These are phyloP conservation scores for Xerocomus brunneocitrinus DNA, from an alignment of 768 basidiomycete species.

Conservation along the genomic window DNA sequence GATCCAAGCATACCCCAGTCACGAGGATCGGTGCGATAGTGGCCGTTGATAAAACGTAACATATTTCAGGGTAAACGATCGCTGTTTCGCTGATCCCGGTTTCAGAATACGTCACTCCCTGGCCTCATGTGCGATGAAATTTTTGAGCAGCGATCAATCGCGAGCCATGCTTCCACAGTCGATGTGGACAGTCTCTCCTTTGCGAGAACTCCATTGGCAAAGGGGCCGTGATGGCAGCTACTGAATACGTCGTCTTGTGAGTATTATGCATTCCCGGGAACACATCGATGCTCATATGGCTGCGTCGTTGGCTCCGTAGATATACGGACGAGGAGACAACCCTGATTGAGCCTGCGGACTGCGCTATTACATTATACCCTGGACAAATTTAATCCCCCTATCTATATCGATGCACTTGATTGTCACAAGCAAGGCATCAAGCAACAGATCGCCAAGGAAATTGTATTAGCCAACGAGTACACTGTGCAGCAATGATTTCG, in stretches of 20 bases:
- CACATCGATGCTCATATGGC: background rate
- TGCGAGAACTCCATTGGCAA: constrained; percentile 79
- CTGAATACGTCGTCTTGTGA: constrained; percentile 68
- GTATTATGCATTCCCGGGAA: constrained; percentile 17
- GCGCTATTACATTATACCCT: constrained; percentile 75
- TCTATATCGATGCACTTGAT: constrained; percentile 70
- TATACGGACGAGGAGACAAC: constrained; percentile 80
- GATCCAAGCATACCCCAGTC: too few species aligned
- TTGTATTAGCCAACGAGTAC: background rate
- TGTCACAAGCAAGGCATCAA: background rate
- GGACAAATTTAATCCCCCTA: constrained; percentile 73
- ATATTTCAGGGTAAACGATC: constrained; percentile 66
- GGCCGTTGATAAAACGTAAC: constrained; percentile 72
- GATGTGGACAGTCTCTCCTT: constrained; percentile 41
- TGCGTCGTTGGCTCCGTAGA: constrained; percentile 37
- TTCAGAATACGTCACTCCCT: constrained; percentile 45
- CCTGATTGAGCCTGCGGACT: constrained; percentile 81
- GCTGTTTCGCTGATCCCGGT: constrained; percentile 70
- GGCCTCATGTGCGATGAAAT: background rate
- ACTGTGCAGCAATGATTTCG: background rate
- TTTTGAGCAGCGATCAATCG: constrained; percentile 19
- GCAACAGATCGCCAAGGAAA: background rate
- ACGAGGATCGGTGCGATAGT: constrained; percentile 45
- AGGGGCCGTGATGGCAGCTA: too few species aligned
- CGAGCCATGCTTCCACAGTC: constrained; percentile 21